These are phyloP conservation scores for Pyrenopolyporus hunteri DNA, from an alignment of 495 filamentous ascomycete genomes.

Conservation along the genomic window DNA sequence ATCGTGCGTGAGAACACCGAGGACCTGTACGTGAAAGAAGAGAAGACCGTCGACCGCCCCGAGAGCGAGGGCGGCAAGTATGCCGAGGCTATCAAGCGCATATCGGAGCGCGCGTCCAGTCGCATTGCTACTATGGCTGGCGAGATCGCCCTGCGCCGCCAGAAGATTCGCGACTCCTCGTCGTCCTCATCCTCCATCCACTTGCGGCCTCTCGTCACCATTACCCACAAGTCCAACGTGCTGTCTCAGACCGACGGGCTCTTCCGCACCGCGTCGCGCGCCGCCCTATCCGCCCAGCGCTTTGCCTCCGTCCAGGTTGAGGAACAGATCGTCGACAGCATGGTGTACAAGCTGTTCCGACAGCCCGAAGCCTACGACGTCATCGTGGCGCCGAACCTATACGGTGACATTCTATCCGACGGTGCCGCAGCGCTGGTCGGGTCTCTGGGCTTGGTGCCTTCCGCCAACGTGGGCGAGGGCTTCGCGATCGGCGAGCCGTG, in stretches of 20 bases:
- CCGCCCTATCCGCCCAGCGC: slow-evolving; percentile 67
- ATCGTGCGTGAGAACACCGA: slow-evolving; percentile 99
- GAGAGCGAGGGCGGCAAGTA: slow-evolving; percentile 71
- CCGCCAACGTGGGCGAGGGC: slow-evolving; percentile 90
- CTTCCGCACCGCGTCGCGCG: slow-evolving; percentile 80
- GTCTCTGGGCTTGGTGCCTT: slow-evolving; percentile 91
- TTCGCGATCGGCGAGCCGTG: slow-evolving; percentile 99
- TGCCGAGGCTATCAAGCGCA: slow-evolving; percentile 97
- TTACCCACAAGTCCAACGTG: slow-evolving; percentile 99
- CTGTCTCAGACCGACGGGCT: slow-evolving; percentile 95
- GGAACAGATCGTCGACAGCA: slow-evolving; percentile 98
- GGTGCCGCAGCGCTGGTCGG: slow-evolving; percentile 95
- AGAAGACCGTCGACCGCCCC: slow-evolving; percentile 74
- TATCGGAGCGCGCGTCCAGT: slow-evolving; percentile 78
- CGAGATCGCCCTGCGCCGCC: slow-evolving; percentile 87
- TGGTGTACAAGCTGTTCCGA: slow-evolving; percentile 99
- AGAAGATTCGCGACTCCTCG: slow-evolving; percentile 69
- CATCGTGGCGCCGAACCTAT: slow-evolving; percentile 96
- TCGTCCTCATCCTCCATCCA: slow-evolving; percentile 60
- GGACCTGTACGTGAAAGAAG: slow-evolving; percentile 98
- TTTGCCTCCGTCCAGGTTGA: slow-evolving; percentile 73
- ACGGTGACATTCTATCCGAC: slow-evolving; percentile 96
- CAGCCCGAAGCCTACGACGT: slow-evolving; percentile 95
- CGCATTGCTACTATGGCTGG: slow-evolving; percentile 93
- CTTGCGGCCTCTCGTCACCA: slow-evolving; percentile 78